Conservation (phyloP, 768 basidiomycete genomes). For the Rossbeevera mucosa region DNA sequence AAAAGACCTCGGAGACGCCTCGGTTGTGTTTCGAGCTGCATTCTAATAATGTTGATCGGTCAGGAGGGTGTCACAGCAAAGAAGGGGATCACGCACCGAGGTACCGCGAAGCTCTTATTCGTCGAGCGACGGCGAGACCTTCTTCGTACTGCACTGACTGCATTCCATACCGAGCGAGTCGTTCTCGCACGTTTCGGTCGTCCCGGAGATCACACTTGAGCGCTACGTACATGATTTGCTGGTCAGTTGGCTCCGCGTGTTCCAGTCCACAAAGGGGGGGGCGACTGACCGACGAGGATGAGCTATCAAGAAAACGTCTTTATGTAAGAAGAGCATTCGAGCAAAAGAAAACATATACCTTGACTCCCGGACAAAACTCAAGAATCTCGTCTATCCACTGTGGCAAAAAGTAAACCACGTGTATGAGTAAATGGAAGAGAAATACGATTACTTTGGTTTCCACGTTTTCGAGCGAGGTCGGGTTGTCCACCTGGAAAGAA, state of each 20-base stretch:
- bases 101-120: conserved; percentile 91
- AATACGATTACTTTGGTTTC: conserved; percentile 83
- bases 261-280: background rate
- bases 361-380: conserved; percentile 93
- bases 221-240: conserved; percentile 42
- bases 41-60: conserved; percentile 45
- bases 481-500: conserved; percentile 78
- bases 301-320: conserved; percentile 42
- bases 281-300: conserved; percentile 76
- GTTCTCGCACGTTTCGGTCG: conserved; percentile 66
- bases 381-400: conserved; percentile 94
- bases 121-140: conserved; percentile 79
- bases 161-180: conserved; percentile 62
- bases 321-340: background rate
- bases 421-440: background rate
- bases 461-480: conserved; percentile 93
- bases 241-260: conserved; percentile 10
- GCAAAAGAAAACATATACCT: conserved; percentile 42
- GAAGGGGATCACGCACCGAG: conserved; percentile 55
- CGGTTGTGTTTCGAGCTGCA: conserved; percentile 97
- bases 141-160: conserved; percentile 89
- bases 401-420: background rate
- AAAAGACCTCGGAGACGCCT: conserved; percentile 89
- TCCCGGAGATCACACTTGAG: conserved; percentile 95
- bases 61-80: background rate